These are phyloP conservation scores for Sicyos edulis DNA, from an alignment of 306 rosid species.

Conservation along the genomic window DNA sequence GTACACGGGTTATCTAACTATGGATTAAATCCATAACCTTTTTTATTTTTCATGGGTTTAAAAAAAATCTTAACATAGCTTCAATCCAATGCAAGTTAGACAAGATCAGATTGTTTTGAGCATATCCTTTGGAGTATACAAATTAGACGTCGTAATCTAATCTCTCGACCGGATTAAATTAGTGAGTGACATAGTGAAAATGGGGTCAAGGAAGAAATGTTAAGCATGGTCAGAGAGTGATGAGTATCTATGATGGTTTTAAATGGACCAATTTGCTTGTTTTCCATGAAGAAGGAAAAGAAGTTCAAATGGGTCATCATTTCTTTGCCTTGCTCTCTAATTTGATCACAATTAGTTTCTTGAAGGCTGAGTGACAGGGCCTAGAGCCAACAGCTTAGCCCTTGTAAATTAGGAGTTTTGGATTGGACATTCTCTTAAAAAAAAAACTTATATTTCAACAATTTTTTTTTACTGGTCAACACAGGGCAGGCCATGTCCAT, in stretches of 20 bases:
- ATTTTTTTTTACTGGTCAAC: slow-evolving; percentile 37
- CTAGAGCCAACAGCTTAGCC: background rate
- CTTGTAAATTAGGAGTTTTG: slow-evolving; percentile 31
- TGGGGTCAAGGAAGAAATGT: background rate
- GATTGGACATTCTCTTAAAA: slow-evolving; percentile 52
- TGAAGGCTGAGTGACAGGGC: background rate
- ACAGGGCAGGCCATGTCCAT: slow-evolving; percentile 28
- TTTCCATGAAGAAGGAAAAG: slow-evolving; percentile 10
- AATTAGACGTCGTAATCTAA: no score
- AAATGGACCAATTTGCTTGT: slow-evolving; percentile 16
- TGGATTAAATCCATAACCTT: no score
- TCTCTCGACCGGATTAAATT: no score
- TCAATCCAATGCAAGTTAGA: no score
- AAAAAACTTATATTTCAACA: background rate
- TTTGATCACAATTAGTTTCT: background rate
- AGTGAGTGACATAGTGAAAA: background rate
- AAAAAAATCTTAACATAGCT: no score
- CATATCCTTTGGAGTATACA: no score
- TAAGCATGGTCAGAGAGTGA: slow-evolving; percentile 10
- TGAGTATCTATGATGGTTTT: slow-evolving; percentile 6
- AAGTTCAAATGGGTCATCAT: slow-evolving; percentile 33
- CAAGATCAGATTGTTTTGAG: no score
- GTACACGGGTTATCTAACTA: no score
- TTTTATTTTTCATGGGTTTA: no score
- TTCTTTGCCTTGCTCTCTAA: slow-evolving; percentile 18